Percentiles rank a stretch among this genome's conserved stretches.
phyloP scores from a whole-genome alignment of 2,329 filamentous ascomycete species.

The Emergomyces orientalis region DNA sequence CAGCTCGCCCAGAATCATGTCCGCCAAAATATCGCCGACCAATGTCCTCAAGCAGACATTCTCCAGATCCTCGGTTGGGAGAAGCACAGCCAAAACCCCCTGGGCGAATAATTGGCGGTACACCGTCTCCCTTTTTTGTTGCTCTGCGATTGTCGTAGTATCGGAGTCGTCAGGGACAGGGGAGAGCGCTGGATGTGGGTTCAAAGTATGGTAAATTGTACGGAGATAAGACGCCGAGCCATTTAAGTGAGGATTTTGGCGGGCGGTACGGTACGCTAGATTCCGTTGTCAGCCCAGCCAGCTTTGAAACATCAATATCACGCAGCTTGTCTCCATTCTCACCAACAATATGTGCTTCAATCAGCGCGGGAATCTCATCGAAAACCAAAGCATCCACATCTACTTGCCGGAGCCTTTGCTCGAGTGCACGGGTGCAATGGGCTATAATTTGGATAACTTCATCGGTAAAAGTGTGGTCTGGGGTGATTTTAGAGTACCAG shows the following conservation, averaged over 20 bases:
- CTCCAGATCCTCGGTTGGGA: constrained; percentile 86
- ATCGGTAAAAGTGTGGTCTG: constrained; percentile 77
- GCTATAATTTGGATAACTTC: constrained; percentile 86
- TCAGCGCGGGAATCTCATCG: constrained; percentile 75
- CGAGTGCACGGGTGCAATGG: constrained; percentile 78
- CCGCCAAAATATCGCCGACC: constrained; percentile 78
- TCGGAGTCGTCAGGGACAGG: constrained; percentile 58
- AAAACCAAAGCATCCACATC: constrained; percentile 75
- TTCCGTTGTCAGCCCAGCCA: constrained; percentile 18
- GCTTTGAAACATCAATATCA: neutral
- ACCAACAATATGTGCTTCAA: constrained; percentile 67
- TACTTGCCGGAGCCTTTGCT: constrained; percentile 72
- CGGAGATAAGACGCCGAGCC: constrained; percentile 55
- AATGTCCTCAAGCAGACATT: constrained; percentile 77
- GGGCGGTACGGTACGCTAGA: constrained; percentile 63
- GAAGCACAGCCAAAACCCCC: constrained; percentile 67
- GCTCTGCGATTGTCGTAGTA: constrained; percentile 46
- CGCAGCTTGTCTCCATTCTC: constrained; percentile 5
- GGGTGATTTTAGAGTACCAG: constrained; percentile 90
- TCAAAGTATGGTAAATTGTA: constrained; percentile 72
- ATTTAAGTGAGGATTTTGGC: constrained; percentile 47
- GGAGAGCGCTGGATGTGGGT: constrained; percentile 68
- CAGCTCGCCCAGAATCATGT: constrained; percentile 77
- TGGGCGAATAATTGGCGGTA: constrained; percentile 87
- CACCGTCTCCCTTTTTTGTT: constrained; percentile 65